These are phyloP conservation scores for Colletotrichum salicis DNA, from an alignment of 2,329 filamentous ascomycete genomes.

Conservation along the genomic window DNA sequence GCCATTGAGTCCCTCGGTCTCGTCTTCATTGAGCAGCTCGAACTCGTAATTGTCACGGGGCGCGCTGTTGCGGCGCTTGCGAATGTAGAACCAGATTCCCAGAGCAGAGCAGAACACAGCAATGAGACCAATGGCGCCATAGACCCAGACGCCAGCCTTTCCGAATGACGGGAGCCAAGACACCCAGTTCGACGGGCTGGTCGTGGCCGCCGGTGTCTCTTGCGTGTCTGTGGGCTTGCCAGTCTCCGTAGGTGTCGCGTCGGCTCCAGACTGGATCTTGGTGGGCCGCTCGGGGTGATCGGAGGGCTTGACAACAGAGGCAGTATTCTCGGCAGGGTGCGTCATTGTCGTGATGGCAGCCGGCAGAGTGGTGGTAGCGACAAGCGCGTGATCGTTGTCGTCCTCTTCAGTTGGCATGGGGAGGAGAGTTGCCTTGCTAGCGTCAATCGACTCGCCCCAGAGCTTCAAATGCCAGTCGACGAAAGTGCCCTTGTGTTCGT, in stretches of 20 bases:
- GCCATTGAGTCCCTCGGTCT: slow-evolving; percentile 66
- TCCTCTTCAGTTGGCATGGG: slow-evolving; percentile 87
- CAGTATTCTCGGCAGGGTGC: slow-evolving; percentile 54
- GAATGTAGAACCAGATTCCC: slow-evolving; percentile 83
- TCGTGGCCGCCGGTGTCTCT: slow-evolving; percentile 50
- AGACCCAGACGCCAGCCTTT: slow-evolving; percentile 93
- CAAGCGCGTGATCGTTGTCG: slow-evolving; percentile 81
- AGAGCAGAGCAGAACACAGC: slow-evolving; percentile 83
- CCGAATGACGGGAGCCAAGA: slow-evolving; percentile 93
- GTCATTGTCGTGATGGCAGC: slow-evolving; percentile 72
- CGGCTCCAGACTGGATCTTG: slow-evolving; percentile 55
- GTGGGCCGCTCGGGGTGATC: slow-evolving; percentile 74
- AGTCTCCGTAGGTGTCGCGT: slow-evolving; percentile 43
- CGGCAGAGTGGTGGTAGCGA: slow-evolving; percentile 66
- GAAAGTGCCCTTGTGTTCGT: slow-evolving; percentile 81
- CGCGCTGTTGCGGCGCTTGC: slow-evolving; percentile 80
- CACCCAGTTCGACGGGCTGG: slow-evolving; percentile 76
- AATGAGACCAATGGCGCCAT: slow-evolving; percentile 85
- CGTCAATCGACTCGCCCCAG: slow-evolving; percentile 89
- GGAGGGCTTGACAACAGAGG: slow-evolving; percentile 58
- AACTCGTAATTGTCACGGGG: slow-evolving; percentile 91
- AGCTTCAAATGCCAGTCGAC: slow-evolving; percentile 93
- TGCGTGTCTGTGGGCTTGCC: slow-evolving; percentile 45
- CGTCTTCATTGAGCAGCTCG: slow-evolving; percentile 87
- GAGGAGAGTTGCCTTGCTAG: slow-evolving; percentile 75